These are phyloP conservation scores for Blastobotrys petasosporus DNA, from an alignment of 1,139 yeast species.

Conservation along the genomic window DNA sequence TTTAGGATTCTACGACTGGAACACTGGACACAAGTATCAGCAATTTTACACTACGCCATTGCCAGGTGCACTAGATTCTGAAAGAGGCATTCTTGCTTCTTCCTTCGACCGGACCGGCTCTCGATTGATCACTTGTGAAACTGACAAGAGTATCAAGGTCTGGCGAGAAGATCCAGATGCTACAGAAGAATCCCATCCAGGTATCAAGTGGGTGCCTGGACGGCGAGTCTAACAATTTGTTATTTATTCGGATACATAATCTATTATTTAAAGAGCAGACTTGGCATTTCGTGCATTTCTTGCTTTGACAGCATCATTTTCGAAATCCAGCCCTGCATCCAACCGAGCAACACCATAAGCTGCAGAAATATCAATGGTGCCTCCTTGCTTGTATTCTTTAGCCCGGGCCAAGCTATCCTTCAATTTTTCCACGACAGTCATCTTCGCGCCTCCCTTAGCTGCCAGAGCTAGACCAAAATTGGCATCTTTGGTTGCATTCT, in stretches of 20 bases:
- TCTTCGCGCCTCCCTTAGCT: constrained; percentile 16
- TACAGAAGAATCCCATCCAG: constrained; percentile 41
- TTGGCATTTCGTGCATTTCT: background rate
- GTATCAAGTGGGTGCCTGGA: constrained; percentile 42
- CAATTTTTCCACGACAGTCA: constrained; percentile 23
- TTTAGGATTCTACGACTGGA: constrained; percentile 74
- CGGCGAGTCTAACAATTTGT: background rate
- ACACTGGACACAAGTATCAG: constrained; percentile 59
- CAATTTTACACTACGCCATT: constrained; percentile 44
- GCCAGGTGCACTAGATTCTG: constrained; percentile 66
- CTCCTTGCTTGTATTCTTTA: constrained; percentile 19
- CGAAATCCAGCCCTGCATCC: constrained; percentile 28
- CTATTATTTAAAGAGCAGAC: background rate
- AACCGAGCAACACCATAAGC: constrained; percentile 29
- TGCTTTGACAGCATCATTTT: constrained; percentile 23
- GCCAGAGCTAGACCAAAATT: constrained; percentile 24
- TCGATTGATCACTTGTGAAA: constrained; percentile 78
- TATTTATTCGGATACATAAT: background rate
- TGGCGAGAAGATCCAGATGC: constrained; percentile 60
- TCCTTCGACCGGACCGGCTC: constrained; percentile 76
- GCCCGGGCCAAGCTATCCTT: constrained; percentile 20
- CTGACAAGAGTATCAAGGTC: constrained; percentile 81
- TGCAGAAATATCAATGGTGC: constrained; percentile 26
- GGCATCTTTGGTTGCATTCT: constrained; percentile 28
- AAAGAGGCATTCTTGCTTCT: constrained; percentile 64